phyloP scores from a whole-genome alignment of 2,329 filamentous ascomycete species.

The Penicillium sp. region DNA sequence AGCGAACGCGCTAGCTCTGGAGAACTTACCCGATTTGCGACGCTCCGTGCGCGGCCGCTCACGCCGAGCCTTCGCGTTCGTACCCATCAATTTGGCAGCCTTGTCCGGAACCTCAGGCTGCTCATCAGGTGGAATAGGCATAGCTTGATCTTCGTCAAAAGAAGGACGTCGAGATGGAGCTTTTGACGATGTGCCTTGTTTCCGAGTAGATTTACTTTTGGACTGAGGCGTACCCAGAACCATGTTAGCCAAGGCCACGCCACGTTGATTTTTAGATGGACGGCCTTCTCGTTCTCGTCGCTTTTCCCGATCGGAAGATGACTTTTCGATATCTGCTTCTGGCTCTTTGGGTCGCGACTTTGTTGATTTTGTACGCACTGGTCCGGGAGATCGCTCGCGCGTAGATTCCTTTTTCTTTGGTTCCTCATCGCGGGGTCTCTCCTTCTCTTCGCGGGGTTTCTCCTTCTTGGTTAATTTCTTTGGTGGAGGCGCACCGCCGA shows the following conservation, averaged over 20 bases:
- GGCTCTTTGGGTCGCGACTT: slow-evolving; percentile 62
- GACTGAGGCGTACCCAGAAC: slow-evolving; percentile 67
- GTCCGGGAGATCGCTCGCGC: slow-evolving; percentile 40
- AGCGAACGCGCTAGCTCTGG: not conserved
- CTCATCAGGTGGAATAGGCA: slow-evolving; percentile 73
- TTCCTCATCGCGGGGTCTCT: slow-evolving; percentile 42
- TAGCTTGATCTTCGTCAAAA: slow-evolving; percentile 63
- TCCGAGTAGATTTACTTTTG: slow-evolving; percentile 68
- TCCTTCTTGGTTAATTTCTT: slow-evolving; percentile 56
- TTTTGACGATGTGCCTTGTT: slow-evolving; percentile 59
- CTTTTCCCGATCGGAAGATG: slow-evolving; percentile 73
- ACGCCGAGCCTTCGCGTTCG: slow-evolving; percentile 48
- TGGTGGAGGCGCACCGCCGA: slow-evolving; percentile 59
- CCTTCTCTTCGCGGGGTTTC: slow-evolving; percentile 40
- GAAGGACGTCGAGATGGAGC: slow-evolving; percentile 66
- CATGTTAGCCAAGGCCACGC: slow-evolving; percentile 60
- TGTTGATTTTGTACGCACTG: slow-evolving; percentile 60
- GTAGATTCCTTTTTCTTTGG: slow-evolving; percentile 33
- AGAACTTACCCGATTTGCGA: slow-evolving; percentile 43
- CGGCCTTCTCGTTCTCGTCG: slow-evolving; percentile 48
- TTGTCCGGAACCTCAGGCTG: slow-evolving; percentile 68
- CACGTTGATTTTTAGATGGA: slow-evolving; percentile 58
- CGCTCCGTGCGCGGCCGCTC: slow-evolving; percentile 56
- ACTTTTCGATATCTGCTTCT: slow-evolving; percentile 63
- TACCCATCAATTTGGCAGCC: slow-evolving; percentile 75